phyloP scores from a whole-genome alignment of 257 asterid species.

The Lycium barbarum region DNA sequence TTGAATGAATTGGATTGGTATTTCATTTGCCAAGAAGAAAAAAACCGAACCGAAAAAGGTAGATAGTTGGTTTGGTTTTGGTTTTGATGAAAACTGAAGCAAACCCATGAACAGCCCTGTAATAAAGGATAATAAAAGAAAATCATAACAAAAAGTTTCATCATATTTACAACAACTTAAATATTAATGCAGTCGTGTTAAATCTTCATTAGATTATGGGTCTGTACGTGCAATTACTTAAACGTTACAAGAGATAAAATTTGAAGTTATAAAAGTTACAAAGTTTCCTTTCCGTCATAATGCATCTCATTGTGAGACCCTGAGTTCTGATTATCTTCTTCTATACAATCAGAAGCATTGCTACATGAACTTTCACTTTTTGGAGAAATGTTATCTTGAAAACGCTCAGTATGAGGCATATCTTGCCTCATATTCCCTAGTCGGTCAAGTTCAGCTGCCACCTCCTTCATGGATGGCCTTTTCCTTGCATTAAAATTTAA shows the following conservation, averaged over 20 bases:
- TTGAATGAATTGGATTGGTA: background rate
- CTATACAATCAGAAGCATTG: background rate
- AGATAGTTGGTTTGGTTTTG: background rate
- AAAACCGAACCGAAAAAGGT: background rate
- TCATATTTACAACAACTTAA: background rate
- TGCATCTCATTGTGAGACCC: background rate
- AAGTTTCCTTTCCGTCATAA: background rate
- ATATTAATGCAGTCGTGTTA: background rate
- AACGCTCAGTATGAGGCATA: background rate
- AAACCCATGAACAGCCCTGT: background rate
- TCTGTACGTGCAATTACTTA: background rate
- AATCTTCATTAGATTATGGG: background rate
- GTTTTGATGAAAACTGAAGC: background rate
- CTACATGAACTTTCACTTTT: slow-evolving; percentile 17
- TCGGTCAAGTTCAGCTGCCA: slow-evolving; percentile 45
- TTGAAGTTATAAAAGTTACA: background rate
- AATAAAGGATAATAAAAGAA: background rate
- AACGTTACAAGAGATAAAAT: background rate
- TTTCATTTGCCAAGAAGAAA: background rate
- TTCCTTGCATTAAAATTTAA: slow-evolving; percentile 34
- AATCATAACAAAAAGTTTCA: background rate
- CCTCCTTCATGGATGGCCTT: slow-evolving; percentile 47
- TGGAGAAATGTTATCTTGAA: background rate
- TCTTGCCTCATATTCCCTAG: slow-evolving; percentile 31
- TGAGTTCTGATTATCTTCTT: background rate